Conservation (phyloP, 805 yeast species). For the Yamadazyma takamatsuzukensis region DNA sequence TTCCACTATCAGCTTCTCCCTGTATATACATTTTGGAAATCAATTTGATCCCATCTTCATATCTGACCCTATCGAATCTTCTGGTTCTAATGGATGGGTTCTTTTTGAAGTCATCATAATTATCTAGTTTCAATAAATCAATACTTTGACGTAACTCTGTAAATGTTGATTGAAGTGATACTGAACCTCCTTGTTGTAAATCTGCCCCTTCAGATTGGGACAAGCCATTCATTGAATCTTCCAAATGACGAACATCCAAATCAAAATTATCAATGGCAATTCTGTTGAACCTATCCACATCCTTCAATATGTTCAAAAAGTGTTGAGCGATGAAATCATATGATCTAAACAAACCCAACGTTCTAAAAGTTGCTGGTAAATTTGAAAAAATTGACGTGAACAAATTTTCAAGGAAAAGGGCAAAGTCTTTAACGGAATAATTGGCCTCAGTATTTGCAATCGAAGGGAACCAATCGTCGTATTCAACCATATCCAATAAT, state of each 20-base stretch:
- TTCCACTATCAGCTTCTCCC: constrained; percentile 13
- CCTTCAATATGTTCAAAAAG: constrained; percentile 57
- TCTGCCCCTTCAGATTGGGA: constrained; percentile 16
- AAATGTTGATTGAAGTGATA: constrained; percentile 68
- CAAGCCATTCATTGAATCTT: constrained; percentile 45
- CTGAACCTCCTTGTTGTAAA: constrained; percentile 23
- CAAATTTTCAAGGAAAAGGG: constrained; percentile 78
- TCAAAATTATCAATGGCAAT: constrained; percentile 72
- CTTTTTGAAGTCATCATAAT: constrained; percentile 61
- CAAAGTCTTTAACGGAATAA: constrained; percentile 74
- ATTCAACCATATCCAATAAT: constrained; percentile 78
- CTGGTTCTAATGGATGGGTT: constrained; percentile 38
- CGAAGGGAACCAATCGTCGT: constrained; percentile 70
- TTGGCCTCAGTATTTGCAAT: constrained; percentile 58
- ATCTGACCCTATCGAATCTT: constrained; percentile 69
- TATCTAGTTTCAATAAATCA: constrained; percentile 62
- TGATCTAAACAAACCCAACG: constrained; percentile 78
- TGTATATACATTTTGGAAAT: constrained; percentile 48
- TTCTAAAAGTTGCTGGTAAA: constrained; percentile 72
- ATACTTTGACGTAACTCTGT: constrained; percentile 78
- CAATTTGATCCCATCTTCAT: constrained; percentile 63
- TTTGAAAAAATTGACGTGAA: constrained; percentile 81
- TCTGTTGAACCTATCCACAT: constrained; percentile 52
- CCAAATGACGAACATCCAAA: constrained; percentile 74
- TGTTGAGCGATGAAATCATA: constrained; percentile 79